Base-by-base conservation (phyloP, 2,329 filamentous ascomycete species). In the Macrophomina phaseolina region DNA sequence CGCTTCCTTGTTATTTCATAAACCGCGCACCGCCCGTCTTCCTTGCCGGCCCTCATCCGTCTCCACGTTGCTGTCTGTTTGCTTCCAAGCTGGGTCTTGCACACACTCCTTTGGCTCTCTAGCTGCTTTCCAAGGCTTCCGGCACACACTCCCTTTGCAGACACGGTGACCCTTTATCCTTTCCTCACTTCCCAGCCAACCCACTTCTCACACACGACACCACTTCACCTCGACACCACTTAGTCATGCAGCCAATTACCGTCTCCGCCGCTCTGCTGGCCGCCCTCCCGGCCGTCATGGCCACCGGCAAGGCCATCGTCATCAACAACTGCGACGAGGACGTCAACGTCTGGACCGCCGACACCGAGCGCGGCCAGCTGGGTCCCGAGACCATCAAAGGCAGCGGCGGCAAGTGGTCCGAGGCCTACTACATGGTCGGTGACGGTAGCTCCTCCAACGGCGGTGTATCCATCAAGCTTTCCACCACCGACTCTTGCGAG, bases 101-200 rank as follows among this genome's bases (percentile, higher is more conserved):
- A 71, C 70, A 73, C 73, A 69, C 72, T 76, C 76, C 66, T 77
- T 71, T 76, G 71, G 76, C 75, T 77, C 76, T 74, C 75, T 73
- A 77, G 71, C 77, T 79, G 77, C 77, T 78, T 76, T 78, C 77
- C 77, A 78, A 69, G 78, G 76, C 74, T 76, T 73, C 76, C 75
- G 71, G 75, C 75, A 73, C 68, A 74, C 77, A 71, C 68, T 78
- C 77, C 36, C 76, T 79, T 42, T 18, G 14, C 38, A 61, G 53
- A 51, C 55, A n/a, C 46, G 34, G 28, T 36, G 28, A 34, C 12
- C 11, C 28, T 30, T 55, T 40, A 14, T 53, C n/a, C 51, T 48
- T 12, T 18, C 14, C n/a, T 23, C 23, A 23, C 23, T 30, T 55
- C 36, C n/a, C 6, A 64, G 12, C 36, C 46, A 9, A n/a, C 11